These are phyloP conservation scores for Microcos paniculata DNA, from an alignment of 345 rosid genomes.

Conservation along the genomic window DNA sequence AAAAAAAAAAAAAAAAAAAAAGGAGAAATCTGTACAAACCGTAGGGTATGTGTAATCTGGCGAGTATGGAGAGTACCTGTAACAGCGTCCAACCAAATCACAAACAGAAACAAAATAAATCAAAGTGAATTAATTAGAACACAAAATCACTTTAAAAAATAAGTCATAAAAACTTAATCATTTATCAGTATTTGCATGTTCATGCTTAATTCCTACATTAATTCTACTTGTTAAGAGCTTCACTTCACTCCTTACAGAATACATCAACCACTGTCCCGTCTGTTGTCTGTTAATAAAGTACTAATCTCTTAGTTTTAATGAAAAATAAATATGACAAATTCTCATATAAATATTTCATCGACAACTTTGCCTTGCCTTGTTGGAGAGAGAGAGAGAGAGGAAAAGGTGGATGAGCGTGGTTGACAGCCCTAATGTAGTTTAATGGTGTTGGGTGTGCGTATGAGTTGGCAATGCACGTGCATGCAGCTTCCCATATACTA, in stretches of 20 bases:
- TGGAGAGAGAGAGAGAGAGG: conserved; percentile 11
- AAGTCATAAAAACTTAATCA: no score
- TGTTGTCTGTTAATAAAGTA: no score
- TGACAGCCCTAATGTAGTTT: conserved; percentile 20
- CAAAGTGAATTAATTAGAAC: no score
- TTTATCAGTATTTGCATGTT: no score
- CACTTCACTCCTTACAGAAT: no score
- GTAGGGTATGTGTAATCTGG: conserved; percentile 87
- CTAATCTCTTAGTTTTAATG: no score
- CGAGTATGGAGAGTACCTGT: conserved; percentile 89
- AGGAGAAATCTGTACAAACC: conserved; percentile 49
- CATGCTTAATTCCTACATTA: no score
- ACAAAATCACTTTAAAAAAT: background rate
- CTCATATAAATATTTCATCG: background rate
- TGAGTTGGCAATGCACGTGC: conserved; percentile 62
- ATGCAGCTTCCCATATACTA: conserved; percentile 15
- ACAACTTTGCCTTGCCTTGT: background rate
- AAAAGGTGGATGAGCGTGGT: conserved; percentile 17
- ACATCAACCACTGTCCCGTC: no score
- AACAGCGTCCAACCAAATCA: conserved; percentile 7
- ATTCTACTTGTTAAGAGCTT: no score
- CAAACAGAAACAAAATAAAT: background rate
- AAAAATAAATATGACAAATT: no score
- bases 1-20: background rate
- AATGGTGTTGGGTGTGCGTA: conserved; percentile 20